Evolutionary conservation across 106 monocot species (phyloP), one percentile per base, ranked within the genome.

Genomic region (Dioscorea alata): DNA sequence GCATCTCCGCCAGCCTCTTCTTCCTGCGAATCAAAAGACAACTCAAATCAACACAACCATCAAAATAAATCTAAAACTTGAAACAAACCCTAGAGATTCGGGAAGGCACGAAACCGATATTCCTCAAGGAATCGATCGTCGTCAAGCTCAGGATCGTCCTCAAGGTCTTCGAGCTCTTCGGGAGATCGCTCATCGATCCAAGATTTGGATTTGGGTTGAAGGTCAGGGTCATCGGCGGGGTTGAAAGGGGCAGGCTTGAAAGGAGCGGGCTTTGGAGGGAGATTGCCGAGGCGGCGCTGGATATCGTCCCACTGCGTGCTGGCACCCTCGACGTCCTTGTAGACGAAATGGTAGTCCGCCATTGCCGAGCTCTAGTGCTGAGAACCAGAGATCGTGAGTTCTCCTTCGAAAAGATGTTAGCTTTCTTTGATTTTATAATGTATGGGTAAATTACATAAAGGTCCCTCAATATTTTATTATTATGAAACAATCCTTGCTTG

Each of bases 241-340:
- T 65, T 33, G 73, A 86, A 92, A 14, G 86, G 73, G 3, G 88
- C 69, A 33, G 92, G 92, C 65, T 92, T 99, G 85, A 89, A 99
- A 28, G 87, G 69, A 2, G 71, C 81, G 18, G 92, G 89, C 50
- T 99, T 92, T 12, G 97, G 86, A 1, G 97, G 97, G 31, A 99
- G 87, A 69, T 92, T 90, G 23, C 99, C 99, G 32, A 90, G 80
- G 54, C 76, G 75, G 19, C 97, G 75, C 79, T 99, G 97, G 64
- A 99, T 84, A 81, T 99, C 97, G 83, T 90, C 99, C 99, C 99
- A 99, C 80, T 90, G 63, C 5, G 99, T 93, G 69, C 79, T 83
- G 53, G 87, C 68, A 4, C 99, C 99, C 33, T 99, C 99, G 50
- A 90, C 90, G 71, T 93, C 99, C 77, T 99, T 99, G 85, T 93